Percentiles rank a stretch among this genome's conserved stretches.
Conservation (phyloP, 495 filamentous ascomycete species). For the Rhizodiscina lignyota region DNA sequence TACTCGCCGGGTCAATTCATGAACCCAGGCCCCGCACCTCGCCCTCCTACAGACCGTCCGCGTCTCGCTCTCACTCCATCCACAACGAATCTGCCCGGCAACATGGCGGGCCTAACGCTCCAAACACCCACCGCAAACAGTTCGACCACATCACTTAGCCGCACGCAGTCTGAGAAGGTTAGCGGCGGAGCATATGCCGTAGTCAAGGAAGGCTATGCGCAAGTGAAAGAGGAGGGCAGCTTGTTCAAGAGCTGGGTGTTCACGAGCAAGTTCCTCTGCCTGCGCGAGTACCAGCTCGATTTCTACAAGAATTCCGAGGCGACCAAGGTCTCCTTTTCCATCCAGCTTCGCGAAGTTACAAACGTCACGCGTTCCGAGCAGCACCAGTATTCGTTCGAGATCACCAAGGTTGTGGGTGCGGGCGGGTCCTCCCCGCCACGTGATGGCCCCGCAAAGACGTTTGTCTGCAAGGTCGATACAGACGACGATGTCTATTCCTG, state of each 20-base stretch:
- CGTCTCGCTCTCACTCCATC: slow-evolving; percentile 56
- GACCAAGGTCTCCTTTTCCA: slow-evolving; percentile 62
- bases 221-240: slow-evolving; percentile 64
- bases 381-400: slow-evolving; percentile 78
- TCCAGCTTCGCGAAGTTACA: slow-evolving; percentile 69
- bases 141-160: slow-evolving; percentile 40
- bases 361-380: slow-evolving; percentile 75
- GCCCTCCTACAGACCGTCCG: slow-evolving; percentile 71
- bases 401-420: slow-evolving; percentile 37
- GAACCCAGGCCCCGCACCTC: slow-evolving; percentile 89
- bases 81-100: slow-evolving; percentile 53
- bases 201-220: slow-evolving; percentile 79
- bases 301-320: slow-evolving; percentile 73
- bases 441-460: slow-evolving; percentile 63
- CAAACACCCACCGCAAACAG: slow-evolving; percentile 45
- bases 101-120: slow-evolving; percentile 57
- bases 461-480: slow-evolving; percentile 77
- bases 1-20: slow-evolving; percentile 49
- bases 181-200: slow-evolving; percentile 42
- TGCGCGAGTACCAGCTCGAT: slow-evolving; percentile 77
- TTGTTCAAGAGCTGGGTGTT: slow-evolving; percentile 65
- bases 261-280: slow-evolving; percentile 75
- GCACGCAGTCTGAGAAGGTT: slow-evolving; percentile 39
- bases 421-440: slow-evolving; percentile 36
- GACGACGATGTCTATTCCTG: slow-evolving; percentile 96